Conservation (phyloP, 257 asterid genomes). For the Penstemon barbatus region DNA sequence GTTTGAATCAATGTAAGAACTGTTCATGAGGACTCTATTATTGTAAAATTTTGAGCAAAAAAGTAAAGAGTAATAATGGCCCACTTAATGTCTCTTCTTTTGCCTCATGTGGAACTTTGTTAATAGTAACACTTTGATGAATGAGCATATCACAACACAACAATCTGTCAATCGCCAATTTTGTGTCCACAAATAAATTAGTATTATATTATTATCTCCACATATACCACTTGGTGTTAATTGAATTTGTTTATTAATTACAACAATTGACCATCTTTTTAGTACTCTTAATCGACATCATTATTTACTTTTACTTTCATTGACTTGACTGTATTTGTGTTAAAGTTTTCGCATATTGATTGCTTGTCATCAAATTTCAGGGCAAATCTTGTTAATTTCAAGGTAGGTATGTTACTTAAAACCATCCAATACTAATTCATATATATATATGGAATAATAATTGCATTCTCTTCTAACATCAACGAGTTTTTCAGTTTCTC, state of each 20-base stretch:
- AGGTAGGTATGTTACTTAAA: no score
- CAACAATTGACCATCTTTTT: slow-evolving; percentile 13
- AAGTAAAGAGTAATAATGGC: slow-evolving; percentile 26
- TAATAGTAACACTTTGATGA: slow-evolving; percentile 42
- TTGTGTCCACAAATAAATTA: slow-evolving; percentile 7
- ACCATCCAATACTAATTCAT: no score
- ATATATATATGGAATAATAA: no score
- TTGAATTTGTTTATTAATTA: slow-evolving; percentile 27
- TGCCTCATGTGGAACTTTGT: slow-evolving; percentile 34
- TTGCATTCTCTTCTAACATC: no score
- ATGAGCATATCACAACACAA: slow-evolving; percentile 27
- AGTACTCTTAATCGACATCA: background rate
- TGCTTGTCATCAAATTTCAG: background rate
- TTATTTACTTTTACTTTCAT: slow-evolving; percentile 17
- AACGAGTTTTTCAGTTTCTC: background rate
- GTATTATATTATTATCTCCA: background rate
- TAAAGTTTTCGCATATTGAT: background rate
- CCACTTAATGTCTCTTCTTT: slow-evolving; percentile 38
- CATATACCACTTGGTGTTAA: slow-evolving; percentile 17
- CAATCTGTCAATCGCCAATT: background rate
- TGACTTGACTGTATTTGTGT: background rate
- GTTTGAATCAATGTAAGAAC: slow-evolving; percentile 29
- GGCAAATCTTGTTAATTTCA: background rate
- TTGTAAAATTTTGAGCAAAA: slow-evolving; percentile 18
- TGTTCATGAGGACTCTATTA: slow-evolving; percentile 43